phyloP scores from a whole-genome alignment of 139 green algal species.

The Micromonas pusilla region DNA sequence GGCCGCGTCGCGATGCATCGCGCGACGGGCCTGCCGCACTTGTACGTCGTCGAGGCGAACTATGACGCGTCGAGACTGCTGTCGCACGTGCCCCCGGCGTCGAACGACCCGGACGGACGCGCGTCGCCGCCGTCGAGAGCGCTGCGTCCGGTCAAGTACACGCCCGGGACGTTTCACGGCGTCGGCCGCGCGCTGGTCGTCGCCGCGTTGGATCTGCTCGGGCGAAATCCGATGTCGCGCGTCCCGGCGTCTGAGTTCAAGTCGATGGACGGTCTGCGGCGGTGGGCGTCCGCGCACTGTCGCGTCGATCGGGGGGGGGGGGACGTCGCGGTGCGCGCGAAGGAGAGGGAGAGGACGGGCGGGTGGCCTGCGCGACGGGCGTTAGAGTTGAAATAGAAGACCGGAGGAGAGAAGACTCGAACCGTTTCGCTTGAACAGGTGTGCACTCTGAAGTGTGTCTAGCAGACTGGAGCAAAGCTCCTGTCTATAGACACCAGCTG shows the following conservation, averaged over 20 bases:
- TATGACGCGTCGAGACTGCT: conserved; percentile 41
- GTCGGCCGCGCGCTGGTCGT: conserved; percentile 38
- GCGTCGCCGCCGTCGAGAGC: conserved; percentile 39
- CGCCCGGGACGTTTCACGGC: conserved; percentile 8
- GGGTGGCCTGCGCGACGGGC: too few relatives aligned
- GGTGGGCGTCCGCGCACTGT: too few relatives aligned
- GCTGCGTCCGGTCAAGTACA: conserved; percentile 29
- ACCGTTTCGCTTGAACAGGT: too few relatives aligned
- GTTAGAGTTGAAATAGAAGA: too few relatives aligned
- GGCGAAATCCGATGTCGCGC: conserved; percentile 46
- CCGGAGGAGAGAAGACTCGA: too few relatives aligned
- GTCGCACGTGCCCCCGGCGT: conserved; percentile 20
- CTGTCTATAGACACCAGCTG: too few relatives aligned
- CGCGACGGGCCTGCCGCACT: conserved; percentile 45
- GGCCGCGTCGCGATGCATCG: conserved; percentile 49
- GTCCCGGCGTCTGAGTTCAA: background rate
- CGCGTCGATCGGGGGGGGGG: too few relatives aligned
- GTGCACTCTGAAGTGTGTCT: too few relatives aligned
- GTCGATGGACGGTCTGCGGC: background rate
- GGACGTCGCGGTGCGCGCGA: too few relatives aligned
- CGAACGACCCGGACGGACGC: conserved; percentile 30
- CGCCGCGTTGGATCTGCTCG: conserved; percentile 41
- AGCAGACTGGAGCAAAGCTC: too few relatives aligned
- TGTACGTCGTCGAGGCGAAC: conserved; percentile 56
- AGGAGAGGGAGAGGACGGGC: too few relatives aligned